Base-by-base conservation (phyloP, 2,329 filamentous ascomycete genomes). In the Truncatella angustata region DNA sequence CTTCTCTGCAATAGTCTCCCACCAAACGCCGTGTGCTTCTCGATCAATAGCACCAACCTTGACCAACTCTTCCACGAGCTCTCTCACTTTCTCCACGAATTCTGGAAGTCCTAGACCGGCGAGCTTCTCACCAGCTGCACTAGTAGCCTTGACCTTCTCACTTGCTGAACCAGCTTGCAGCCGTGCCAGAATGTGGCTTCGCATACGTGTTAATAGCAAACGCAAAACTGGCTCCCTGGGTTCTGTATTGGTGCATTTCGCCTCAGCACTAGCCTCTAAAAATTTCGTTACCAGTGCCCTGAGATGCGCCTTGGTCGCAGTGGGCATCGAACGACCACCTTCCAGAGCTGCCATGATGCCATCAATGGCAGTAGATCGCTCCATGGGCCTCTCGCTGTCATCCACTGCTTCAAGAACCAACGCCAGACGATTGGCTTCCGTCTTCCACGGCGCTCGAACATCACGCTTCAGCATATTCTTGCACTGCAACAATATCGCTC, bases 401-500 rank as follows among this genome's bases (percentile, higher is more conserved):
- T 70, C 66, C 44, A 77, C 71, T 12, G 75, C 80, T 57, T 87
- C 85, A 10, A 92, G 78, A 1, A 90, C 81, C 1, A 81, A 72
- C 73, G 87, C 82, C 57, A 92, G 82, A n/a, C 88, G 83, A 3
- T 76, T 74, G 0, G 88, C 87, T 68, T 92, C 87, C 21, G 77
- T 81, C 68, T 86, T 90, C 90, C 90, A 94, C 18, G 87, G 84
- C 11, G 81, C 81, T 40, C 90, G 84, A 3, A 91, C 87, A 63
- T 93, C 89, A 14, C 90, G 84, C 70, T 91, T 92, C 28, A 94
- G 79, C 6, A 93, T 75, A 60, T 91, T 93, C 73, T 94, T 94
- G 68, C 86, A 87, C 48, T 91, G 90, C 12, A 93, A 73, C 24
- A 92, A 73, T 44, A 93, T 86, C 0, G 88, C 86, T 1, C 87